phyloP scores from a whole-genome alignment of 1,284 basidiomycete species.

The Boletus sp. region DNA sequence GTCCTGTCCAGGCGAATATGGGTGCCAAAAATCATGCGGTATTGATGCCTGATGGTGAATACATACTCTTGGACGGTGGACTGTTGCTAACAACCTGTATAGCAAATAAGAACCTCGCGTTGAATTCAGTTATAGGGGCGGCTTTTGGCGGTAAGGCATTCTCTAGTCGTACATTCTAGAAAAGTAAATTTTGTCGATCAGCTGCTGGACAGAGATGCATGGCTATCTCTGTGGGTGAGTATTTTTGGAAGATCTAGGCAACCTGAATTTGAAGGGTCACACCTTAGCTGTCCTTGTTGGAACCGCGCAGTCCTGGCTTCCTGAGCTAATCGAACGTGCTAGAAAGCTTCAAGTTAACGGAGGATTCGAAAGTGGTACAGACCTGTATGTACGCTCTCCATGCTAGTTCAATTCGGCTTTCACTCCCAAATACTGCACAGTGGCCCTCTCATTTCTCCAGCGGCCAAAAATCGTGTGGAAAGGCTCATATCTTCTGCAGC shows the following conservation, averaged over 20 bases:
- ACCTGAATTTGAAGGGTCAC: slow-evolving; percentile 6
- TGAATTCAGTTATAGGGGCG: slow-evolving; percentile 93
- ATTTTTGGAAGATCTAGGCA: slow-evolving; percentile 15
- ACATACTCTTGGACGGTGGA: neutral
- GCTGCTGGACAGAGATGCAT: slow-evolving; percentile 97
- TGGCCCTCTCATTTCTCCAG: slow-evolving; percentile 91
- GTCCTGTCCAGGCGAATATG: slow-evolving; percentile 66
- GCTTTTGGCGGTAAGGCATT: slow-evolving; percentile 80
- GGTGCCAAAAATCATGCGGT: slow-evolving; percentile 97
- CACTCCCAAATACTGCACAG: slow-evolving; percentile 38
- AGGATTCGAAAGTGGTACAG: slow-evolving; percentile 85
- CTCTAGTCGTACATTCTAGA: slow-evolving; percentile 25
- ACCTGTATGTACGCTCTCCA: slow-evolving; percentile 61
- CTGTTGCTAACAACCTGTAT: slow-evolving; percentile 5
- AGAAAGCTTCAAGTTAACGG: slow-evolving; percentile 80
- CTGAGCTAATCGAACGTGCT: slow-evolving; percentile 83
- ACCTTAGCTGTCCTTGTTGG: slow-evolving; percentile 77
- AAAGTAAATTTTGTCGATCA: slow-evolving; percentile 43
- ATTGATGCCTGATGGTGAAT: slow-evolving; percentile 87
- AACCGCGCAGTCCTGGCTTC: slow-evolving; percentile 77
- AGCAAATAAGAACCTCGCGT: slow-evolving; percentile 92
- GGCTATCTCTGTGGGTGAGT: slow-evolving; percentile 84
- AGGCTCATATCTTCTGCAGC: slow-evolving; percentile 78
- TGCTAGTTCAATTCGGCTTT: neutral
- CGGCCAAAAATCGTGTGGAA: slow-evolving; percentile 78